phyloP scores from a whole-genome alignment of 768 basidiomycete genomes.

The Boletus vinaceobasis region DNA sequence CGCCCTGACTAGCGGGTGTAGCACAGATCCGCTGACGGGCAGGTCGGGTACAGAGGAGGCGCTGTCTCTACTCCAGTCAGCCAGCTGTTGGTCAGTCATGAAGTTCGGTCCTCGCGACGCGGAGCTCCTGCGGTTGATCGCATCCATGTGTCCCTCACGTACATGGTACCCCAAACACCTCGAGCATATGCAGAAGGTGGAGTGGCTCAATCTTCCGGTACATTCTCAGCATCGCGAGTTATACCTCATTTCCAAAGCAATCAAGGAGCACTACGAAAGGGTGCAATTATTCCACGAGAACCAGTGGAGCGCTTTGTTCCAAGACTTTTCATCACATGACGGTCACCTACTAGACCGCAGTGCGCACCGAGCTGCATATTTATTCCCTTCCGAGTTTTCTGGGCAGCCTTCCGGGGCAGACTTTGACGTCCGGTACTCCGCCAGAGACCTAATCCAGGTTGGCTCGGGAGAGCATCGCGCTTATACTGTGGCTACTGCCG shows the following conservation, averaged over 20 bases:
- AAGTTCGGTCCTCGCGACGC: constrained; percentile 28
- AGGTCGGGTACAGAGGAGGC: constrained; percentile 46
- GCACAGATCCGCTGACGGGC: constrained; percentile 42
- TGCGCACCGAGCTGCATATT: constrained; percentile 10
- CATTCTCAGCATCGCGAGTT: constrained; percentile 34
- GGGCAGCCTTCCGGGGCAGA: background rate
- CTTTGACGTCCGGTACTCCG: constrained; percentile 10
- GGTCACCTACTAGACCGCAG: constrained; percentile 17
- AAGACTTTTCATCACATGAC: constrained; percentile 2
- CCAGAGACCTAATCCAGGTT: constrained; percentile 5
- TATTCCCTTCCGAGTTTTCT: constrained; percentile 14
- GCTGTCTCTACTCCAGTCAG: constrained; percentile 36
- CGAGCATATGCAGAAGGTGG: constrained; percentile 38
- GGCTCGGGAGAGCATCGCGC: constrained; percentile 13
- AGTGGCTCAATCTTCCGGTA: constrained; percentile 25
- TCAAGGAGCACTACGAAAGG: constrained; percentile 26
- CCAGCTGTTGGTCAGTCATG: constrained; percentile 40
- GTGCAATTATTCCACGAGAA: constrained; percentile 12
- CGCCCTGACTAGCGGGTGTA: constrained; percentile 40
- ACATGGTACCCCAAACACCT: constrained; percentile 38
- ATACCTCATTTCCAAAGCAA: constrained; percentile 20
- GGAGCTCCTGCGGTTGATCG: constrained; percentile 33
- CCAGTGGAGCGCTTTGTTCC: background rate
- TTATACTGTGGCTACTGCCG: constrained; percentile 11
- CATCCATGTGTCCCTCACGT: constrained; percentile 33